These are phyloP conservation scores for Funneliformis mosseae DNA, from an alignment of 192 early-diverging fungal species.

Conservation along the genomic window DNA sequence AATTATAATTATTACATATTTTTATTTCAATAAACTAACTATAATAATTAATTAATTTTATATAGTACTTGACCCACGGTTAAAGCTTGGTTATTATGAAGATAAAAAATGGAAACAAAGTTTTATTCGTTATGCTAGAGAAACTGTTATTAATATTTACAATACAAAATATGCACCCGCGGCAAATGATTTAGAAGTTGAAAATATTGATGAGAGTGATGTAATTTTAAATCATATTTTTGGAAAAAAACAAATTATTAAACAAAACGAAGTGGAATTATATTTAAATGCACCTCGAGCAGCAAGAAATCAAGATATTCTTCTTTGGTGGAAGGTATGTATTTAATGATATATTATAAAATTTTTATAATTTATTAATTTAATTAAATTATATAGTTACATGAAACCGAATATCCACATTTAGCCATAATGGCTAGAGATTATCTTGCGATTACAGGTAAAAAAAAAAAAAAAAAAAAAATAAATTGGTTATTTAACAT, in stretches of 20 bases:
- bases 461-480: too few relatives aligned
- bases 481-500: too few relatives aligned
- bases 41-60: background rate
- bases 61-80: background rate
- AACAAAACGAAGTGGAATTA: slow-evolving; percentile 8
- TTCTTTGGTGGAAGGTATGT: slow-evolving; percentile 9
- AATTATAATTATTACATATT: too few relatives aligned
- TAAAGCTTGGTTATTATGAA: slow-evolving; percentile 9
- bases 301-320: background rate
- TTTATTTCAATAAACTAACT: too few relatives aligned
- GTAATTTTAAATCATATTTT: slow-evolving; percentile 19
- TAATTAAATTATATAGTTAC: too few relatives aligned
- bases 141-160: background rate
- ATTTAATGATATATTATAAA: too few relatives aligned
- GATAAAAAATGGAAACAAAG: background rate
- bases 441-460: too few relatives aligned
- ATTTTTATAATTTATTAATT: too few relatives aligned
- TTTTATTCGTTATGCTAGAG: background rate
- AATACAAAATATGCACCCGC: background rate
- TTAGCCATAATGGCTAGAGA: too few relatives aligned
- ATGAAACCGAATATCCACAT: too few relatives aligned
- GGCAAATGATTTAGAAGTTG: background rate
- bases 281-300: background rate
- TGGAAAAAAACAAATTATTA: background rate
- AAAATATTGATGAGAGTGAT: background rate